These are phyloP conservation scores for Arachnopeziza araneosa DNA, from an alignment of 2,329 filamentous ascomycete genomes.

Conservation along the genomic window DNA sequence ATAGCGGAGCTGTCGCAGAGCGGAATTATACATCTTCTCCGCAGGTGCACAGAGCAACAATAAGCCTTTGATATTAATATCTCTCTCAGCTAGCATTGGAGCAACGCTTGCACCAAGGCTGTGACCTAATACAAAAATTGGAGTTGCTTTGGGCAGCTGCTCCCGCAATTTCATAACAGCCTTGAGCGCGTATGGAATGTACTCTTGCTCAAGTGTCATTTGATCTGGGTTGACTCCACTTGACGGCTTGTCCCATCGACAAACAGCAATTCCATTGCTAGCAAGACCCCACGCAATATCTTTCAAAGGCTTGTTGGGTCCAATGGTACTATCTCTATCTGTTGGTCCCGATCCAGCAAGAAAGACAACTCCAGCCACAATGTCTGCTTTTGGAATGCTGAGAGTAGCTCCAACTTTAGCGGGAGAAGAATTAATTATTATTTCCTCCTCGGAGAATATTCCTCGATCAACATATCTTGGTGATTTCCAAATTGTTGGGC, in stretches of 20 bases:
- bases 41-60: neutral
- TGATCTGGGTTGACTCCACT: neutral
- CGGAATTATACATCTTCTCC: neutral
- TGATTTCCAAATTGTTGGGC: neutral
- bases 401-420: neutral
- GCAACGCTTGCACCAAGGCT: neutral
- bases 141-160: neutral
- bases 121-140: neutral
- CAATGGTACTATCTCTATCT: neutral
- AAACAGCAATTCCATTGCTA: neutral
- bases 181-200: neutral
- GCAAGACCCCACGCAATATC: conserved; percentile 1
- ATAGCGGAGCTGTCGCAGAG: neutral
- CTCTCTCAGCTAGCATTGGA: neutral
- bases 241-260: neutral
- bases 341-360: neutral
- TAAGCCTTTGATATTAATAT: neutral
- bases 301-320: neutral
- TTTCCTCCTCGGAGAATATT: neutral
- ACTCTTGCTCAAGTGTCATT: neutral
- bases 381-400: neutral
- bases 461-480: neutral
- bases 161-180: neutral
- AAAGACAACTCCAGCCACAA: neutral
- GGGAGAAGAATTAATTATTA: neutral